Evolutionary conservation across 805 yeast genomes (phyloP).

Genomic region (Zygoascus bituminiphila): DNA sequence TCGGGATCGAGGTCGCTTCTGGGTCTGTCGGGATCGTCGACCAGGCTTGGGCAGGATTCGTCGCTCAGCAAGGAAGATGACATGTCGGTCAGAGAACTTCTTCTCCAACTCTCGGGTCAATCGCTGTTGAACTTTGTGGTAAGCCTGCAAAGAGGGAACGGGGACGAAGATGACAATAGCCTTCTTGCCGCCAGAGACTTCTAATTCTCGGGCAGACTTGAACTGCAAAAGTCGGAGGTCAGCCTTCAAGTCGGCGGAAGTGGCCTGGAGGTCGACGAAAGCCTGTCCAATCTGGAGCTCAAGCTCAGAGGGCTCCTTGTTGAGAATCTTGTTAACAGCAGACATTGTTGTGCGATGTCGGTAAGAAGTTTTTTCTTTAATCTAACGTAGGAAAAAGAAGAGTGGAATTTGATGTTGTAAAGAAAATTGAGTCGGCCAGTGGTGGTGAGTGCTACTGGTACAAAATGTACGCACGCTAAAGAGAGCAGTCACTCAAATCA

Average conservation of each 20-base stretch:
- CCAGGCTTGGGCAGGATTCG: constrained; percentile 99
- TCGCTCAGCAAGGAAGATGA: constrained; percentile 98
- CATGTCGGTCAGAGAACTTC: constrained; percentile 99
- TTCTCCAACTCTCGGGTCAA: constrained; percentile 99
- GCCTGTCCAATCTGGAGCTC: constrained; percentile 99
- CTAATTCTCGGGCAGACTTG: constrained; percentile 97
- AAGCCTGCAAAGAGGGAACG: constrained; percentile 95
- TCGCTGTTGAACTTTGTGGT: constrained; percentile 86
- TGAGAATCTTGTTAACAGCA: constrained; percentile 92
- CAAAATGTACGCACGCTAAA: neutral
- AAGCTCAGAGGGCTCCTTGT: constrained; percentile 93
- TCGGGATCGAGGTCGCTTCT: constrained; percentile 99
- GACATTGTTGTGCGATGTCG: constrained; percentile 51
- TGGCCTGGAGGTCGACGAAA: constrained; percentile 86
- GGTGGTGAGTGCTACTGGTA: neutral
- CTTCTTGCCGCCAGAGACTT: constrained; percentile 96
- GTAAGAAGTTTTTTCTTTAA: neutral
- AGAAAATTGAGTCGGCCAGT: constrained; percentile 3
- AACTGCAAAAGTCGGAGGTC: constrained; percentile 97
- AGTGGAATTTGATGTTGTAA: constrained; percentile 1
- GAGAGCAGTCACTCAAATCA: neutral
- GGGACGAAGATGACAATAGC: constrained; percentile 98
- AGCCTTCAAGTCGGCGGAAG: constrained; percentile 93
- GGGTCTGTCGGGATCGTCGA: constrained; percentile 84
- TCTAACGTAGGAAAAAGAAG: constrained; percentile 2